Base-by-base conservation (phyloP, 2,329 filamentous ascomycete species). In the Sphaerulina musiva region DNA sequence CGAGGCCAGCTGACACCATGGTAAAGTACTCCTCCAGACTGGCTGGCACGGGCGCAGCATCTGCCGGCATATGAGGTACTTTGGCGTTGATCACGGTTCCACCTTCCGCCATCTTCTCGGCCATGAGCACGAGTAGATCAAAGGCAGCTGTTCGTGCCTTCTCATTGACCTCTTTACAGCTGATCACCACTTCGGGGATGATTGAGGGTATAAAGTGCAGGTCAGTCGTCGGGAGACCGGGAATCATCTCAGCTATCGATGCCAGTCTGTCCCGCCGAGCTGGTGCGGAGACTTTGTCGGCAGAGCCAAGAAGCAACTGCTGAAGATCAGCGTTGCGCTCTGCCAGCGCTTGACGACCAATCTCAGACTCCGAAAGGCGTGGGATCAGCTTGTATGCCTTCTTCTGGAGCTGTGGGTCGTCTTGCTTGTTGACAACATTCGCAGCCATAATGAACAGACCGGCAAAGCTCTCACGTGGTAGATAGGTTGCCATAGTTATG, bases 341-440 rank as follows among this genome's bases (percentile, higher is more conserved):
- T 59, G 79, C 72, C 1, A 98, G 79, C 3, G 92, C 91, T n/a
- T 77, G 73, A 62, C 81, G 82, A 44, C 93, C 93, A 46, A 80
- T 81, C 34, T 87, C 82, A 1, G 91, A 95, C 60, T 88, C 86
- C 1, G 88, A 86, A 40, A 98, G 80, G 51, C 93, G 85, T 3
- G 93, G 92, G 48, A 98, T 95, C 48, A 98, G 81, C 76, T 97
- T 97, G 77, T 98, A 98, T 0, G 93, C 92, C 74, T 98, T 98
- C 81, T 98, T 98, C 71, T 97, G 92, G 36, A 98, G 76, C 70
- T 97, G 92, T 8, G 92, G 87, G 67, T 97, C 92, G 38, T 87
- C 80, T 53, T 86, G 79, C 66, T 85, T 88, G 69, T 86, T 84
- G 62, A 97, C 85, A 54, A 96, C 86, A 26, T 89, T 80, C 0